Percentiles rank a stretch among this genome's conserved stretches.
phyloP scores from a whole-genome alignment of 225 moss, liverwort and hornwort species.

The Climacium dendroides region DNA sequence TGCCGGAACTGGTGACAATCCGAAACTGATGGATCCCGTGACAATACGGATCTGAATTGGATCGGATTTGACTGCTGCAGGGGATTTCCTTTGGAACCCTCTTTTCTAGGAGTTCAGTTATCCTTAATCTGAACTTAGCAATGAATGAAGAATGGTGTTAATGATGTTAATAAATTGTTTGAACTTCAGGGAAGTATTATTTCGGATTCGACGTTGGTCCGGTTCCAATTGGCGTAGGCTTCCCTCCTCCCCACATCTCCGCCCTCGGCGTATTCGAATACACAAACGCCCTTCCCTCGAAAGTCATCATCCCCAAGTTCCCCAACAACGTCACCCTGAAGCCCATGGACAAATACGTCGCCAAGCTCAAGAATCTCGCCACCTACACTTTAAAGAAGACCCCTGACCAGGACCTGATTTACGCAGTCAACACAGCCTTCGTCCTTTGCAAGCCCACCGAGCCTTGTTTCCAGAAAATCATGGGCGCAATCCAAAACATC shows the following conservation, averaged over 20 bases:
- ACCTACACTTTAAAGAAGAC: background rate
- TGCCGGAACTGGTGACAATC: background rate
- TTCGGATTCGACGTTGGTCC: slow-evolving; percentile 31
- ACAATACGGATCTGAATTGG: background rate
- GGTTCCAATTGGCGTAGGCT: background rate
- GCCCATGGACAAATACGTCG: background rate
- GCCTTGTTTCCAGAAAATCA: background rate
- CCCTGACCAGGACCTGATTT: background rate
- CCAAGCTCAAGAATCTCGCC: background rate
- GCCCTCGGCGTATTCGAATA: background rate
- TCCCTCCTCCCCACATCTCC: background rate
- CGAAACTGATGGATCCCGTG: no score
- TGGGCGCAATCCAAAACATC: slow-evolving; percentile 12
- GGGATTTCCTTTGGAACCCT: background rate
- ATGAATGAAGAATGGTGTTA: background rate
- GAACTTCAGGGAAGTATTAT: slow-evolving; percentile 13
- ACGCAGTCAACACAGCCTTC: background rate
- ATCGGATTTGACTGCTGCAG: background rate
- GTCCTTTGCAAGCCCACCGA: background rate
- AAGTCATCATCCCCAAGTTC: background rate
- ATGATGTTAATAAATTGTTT: background rate
- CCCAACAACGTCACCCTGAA: background rate
- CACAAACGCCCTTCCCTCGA: background rate
- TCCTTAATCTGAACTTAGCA: background rate
- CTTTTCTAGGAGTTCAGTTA: background rate